phyloP scores from a whole-genome alignment of 2,329 filamentous ascomycete species.

The Leptographium radiaticola region DNA sequence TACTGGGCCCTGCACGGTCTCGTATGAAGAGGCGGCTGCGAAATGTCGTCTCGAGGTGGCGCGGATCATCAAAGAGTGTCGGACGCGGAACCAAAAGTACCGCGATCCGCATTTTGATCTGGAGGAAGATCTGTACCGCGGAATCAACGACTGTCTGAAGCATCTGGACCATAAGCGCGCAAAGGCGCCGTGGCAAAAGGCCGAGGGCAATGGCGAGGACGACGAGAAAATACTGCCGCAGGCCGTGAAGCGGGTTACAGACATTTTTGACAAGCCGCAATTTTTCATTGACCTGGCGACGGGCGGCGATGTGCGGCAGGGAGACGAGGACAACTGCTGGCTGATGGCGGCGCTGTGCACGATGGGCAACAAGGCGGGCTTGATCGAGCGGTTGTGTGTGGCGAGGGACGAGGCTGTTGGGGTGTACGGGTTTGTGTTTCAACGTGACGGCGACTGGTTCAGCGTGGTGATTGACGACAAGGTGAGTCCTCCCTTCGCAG shows the following conservation, averaged over 20 bases:
- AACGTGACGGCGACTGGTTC: slow-evolving; percentile 64
- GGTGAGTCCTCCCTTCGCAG: not conserved
- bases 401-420: slow-evolving; percentile 59
- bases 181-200: not conserved
- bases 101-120: slow-evolving; percentile 79
- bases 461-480: slow-evolving; percentile 46
- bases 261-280: slow-evolving; percentile 63
- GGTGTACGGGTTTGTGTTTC: slow-evolving; percentile 78
- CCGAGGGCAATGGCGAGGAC: not conserved
- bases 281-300: slow-evolving; percentile 70
- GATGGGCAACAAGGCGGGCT: slow-evolving; percentile 55
- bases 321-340: slow-evolving; percentile 73
- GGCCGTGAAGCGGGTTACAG: slow-evolving; percentile 55
- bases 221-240: slow-evolving; percentile 24
- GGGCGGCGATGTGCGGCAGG: slow-evolving; percentile 68
- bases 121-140: slow-evolving; percentile 57
- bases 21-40: slow-evolving; percentile 59
- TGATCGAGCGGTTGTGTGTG: slow-evolving; percentile 65
- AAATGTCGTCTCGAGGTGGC: slow-evolving; percentile 54
- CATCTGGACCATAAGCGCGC: slow-evolving; percentile 5
- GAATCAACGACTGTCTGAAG: slow-evolving; percentile 35
- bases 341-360: slow-evolving; percentile 70
- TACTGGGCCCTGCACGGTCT: slow-evolving; percentile 45
- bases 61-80: slow-evolving; percentile 52
- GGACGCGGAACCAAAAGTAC: slow-evolving; percentile 73